A percentile compares a stretch with the other conserved stretches of the same genome.
These are phyloP conservation scores for Prunus campanulata DNA, from an alignment of 306 rosid genomes.

Conservation along the genomic window DNA sequence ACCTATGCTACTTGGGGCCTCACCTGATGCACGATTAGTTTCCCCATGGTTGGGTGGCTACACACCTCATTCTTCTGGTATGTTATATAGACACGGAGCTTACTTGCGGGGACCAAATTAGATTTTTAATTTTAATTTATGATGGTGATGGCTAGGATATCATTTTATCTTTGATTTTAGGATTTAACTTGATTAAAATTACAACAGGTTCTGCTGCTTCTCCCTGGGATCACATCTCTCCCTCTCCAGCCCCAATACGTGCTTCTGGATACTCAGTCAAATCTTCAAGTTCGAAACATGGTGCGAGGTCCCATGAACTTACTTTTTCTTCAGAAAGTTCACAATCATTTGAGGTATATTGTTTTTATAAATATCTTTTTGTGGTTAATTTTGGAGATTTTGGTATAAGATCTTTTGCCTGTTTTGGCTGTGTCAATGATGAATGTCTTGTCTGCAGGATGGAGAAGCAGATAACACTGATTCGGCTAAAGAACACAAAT, in stretches of 20 bases:
- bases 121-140: background rate
- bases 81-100: slow-evolving; percentile 24
- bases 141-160: slow-evolving; percentile 19
- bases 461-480: slow-evolving; percentile 46
- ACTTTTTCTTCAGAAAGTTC: slow-evolving; percentile 50
- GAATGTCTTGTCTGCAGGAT: slow-evolving; percentile 40
- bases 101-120: slow-evolving; percentile 2
- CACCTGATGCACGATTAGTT: slow-evolving; percentile 93
- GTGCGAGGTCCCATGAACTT: slow-evolving; percentile 66
- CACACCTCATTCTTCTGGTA: slow-evolving; percentile 70
- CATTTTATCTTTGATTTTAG: slow-evolving; percentile 14
- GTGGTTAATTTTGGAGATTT: background rate
- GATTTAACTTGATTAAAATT: slow-evolving; percentile 21
- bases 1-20: slow-evolving; percentile 88
- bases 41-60: slow-evolving; percentile 93
- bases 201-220: slow-evolving; percentile 61
- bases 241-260: slow-evolving; percentile 91
- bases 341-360: slow-evolving; percentile 15
- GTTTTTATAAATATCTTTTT: background rate
- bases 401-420: background rate
- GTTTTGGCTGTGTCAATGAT: slow-evolving; percentile 7
- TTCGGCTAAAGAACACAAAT: slow-evolving; percentile 47
- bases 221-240: slow-evolving; percentile 93
- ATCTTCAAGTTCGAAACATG: slow-evolving; percentile 55
- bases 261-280: slow-evolving; percentile 79